Conservation (phyloP, 2,329 filamentous ascomycete species). For the Sphaerulina vaccinii region DNA sequence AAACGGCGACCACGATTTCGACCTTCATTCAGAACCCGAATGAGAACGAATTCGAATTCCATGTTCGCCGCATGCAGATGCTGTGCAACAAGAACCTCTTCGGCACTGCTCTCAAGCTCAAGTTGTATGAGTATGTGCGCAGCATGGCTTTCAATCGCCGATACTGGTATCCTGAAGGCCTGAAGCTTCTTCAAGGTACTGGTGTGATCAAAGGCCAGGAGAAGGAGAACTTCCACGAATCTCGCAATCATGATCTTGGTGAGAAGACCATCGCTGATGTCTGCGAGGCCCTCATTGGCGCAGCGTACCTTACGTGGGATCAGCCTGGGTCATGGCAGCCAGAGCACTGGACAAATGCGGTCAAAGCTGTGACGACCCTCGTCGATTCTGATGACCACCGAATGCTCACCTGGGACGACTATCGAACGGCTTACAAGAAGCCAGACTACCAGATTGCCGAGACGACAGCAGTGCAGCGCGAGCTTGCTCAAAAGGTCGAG, state of each 20-base stretch:
- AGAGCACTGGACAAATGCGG: constrained; percentile 58
- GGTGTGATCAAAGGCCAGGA: constrained; percentile 40
- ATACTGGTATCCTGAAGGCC: constrained; percentile 82
- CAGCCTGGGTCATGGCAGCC: constrained; percentile 42
- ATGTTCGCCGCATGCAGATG: constrained; percentile 85
- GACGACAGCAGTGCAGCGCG: constrained; percentile 64
- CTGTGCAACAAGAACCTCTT: constrained; percentile 91
- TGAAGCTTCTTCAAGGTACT: constrained; percentile 68
- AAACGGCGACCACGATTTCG: constrained; percentile 91
- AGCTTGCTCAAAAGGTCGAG: constrained; percentile 66
- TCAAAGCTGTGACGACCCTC: constrained; percentile 66
- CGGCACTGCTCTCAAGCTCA: constrained; percentile 67
- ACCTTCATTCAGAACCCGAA: constrained; percentile 75
- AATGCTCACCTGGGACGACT: constrained; percentile 70
- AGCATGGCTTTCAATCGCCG: constrained; percentile 77
- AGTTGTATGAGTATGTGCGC: constrained; percentile 73
- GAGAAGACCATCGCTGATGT: constrained; percentile 84
- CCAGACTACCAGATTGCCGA: constrained; percentile 68
- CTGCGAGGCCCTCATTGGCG: constrained; percentile 90
- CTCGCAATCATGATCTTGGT: constrained; percentile 64
- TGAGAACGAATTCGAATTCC: constrained; percentile 80
- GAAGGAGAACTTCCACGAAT: constrained; percentile 41
- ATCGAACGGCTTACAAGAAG: constrained; percentile 65
- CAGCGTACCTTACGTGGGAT: constrained; percentile 63
- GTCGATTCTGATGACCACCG: constrained; percentile 68